phyloP scores from a whole-genome alignment of 805 yeast species.

The Candida anglica region DNA sequence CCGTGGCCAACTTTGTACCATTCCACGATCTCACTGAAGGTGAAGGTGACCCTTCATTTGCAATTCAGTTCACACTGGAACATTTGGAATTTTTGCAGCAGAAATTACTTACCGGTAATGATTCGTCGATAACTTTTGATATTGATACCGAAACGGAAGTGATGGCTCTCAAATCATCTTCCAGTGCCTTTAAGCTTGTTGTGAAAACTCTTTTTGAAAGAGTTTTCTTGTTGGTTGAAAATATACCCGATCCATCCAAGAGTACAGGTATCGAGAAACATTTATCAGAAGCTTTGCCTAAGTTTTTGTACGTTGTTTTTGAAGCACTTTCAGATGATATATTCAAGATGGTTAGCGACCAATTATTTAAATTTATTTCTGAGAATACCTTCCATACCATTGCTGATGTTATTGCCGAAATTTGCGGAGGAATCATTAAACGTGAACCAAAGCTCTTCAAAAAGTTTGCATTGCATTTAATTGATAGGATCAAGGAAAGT shows the following conservation, averaged over 20 bases:
- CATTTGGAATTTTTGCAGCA: constrained; percentile 57
- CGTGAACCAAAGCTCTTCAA: constrained; percentile 52
- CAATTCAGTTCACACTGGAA: constrained; percentile 56
- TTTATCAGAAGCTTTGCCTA: constrained; percentile 34
- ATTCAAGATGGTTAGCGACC: constrained; percentile 42
- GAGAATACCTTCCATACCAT: constrained; percentile 57
- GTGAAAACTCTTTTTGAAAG: constrained; percentile 54
- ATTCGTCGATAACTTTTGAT: constrained; percentile 23
- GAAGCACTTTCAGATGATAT: constrained; percentile 61
- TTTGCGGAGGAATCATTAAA: constrained; percentile 68
- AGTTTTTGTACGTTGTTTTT: constrained; percentile 33
- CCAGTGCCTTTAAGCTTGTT: constrained; percentile 64
- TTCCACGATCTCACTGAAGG: constrained; percentile 55
- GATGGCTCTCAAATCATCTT: constrained; percentile 65
- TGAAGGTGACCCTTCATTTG: constrained; percentile 30
- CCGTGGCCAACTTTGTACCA: constrained; percentile 71
- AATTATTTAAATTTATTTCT: constrained; percentile 54
- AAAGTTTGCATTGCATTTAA: constrained; percentile 40
- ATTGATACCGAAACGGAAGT: constrained; percentile 45
- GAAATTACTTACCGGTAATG: constrained; percentile 22
- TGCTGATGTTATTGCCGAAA: constrained; percentile 64
- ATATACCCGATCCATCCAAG: constrained; percentile 56
- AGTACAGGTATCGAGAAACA: constrained; percentile 50
- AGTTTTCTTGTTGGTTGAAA: constrained; percentile 62
- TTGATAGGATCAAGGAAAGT: constrained; percentile 57